Evolutionary conservation across 768 basidiomycete genomes (phyloP), one percentile per base, ranked within the genome.

Genomic region (Boletus patriciae): DNA sequence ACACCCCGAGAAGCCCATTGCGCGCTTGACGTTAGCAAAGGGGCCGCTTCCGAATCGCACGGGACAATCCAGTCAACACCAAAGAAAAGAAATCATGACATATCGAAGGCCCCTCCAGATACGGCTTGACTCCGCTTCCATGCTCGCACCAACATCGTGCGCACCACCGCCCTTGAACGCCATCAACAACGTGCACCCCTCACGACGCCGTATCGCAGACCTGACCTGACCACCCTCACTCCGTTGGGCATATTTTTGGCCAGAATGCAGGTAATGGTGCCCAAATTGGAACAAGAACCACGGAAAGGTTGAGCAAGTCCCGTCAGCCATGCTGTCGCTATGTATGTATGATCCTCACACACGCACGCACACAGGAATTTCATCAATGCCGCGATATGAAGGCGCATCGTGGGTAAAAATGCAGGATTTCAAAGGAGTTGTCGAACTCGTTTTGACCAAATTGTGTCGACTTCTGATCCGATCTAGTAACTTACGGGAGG

Each of bases 371-470:
- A 54, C 67, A 64, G 40, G 49, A 25, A 51, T 46, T 60, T 63
- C 57, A 68, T 66, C 61, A 59, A 67, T 67, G 61, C 21, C 10
- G 36, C 45, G 66, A 66, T 67, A 66, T 59, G 64, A 56, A 34
- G 9, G 29, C 36, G 29, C 27, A 42, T 42, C 66, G 66, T 69
- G 66, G 65, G 67, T 59, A 54, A 67, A 51, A 51, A 31, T 16
- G n/a, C 29, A 44, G 41, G n/a, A 21, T 47, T 27, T 27, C 54
- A 54, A 54, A 16, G 45, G 6, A n/a, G 54, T 42, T 55, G 62
- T 69, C 68, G 67, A 71, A 31, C 44, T 53, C 51, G 41, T 48
- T 70, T 62, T 71, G 37, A 67, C 70, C 70, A 67, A 62, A 71
- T 62, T 15, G 52, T 50, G 43, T 40, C 27, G 52, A 41, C 62